A percentile compares a stretch with the other conserved stretches of the same genome.
phyloP scores from a whole-genome alignment of 805 yeast species.

The Nakazawaea wickerhamii region DNA sequence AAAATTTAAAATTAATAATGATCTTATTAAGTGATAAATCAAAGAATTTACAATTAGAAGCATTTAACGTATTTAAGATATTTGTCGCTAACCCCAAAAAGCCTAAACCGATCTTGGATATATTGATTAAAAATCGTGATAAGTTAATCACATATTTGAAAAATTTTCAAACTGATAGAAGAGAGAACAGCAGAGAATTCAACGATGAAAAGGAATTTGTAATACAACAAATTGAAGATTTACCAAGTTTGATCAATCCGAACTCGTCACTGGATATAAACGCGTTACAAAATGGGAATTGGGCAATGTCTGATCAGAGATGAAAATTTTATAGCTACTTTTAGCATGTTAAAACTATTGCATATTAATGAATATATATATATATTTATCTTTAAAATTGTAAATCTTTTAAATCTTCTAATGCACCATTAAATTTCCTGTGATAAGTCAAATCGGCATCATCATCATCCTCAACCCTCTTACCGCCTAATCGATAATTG shows the following conservation, averaged over 20 bases:
- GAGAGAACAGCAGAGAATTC: conserved; percentile 55
- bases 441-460: background rate
- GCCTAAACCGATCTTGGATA: conserved; percentile 72
- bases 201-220: conserved; percentile 79
- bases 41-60: conserved; percentile 82
- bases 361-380: too few species aligned
- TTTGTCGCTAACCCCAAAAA: conserved; percentile 96
- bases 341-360: too few species aligned
- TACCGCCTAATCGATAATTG: conserved; percentile 9
- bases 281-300: background rate
- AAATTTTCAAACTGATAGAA: conserved; percentile 54
- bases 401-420: conserved; percentile 10
- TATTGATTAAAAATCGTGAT: conserved; percentile 76
- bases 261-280: conserved; percentile 8
- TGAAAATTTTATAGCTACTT: background rate
- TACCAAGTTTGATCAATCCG: conserved; percentile 50
- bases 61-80: conserved; percentile 89
- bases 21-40: conserved; percentile 80
- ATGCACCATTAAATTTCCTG: conserved; percentile 1
- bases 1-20: conserved; percentile 84
- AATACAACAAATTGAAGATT: conserved; percentile 61
- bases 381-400: conserved; percentile 9
- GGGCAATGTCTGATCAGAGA: background rate
- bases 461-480: background rate
- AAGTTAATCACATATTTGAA: conserved; percentile 67